These are phyloP conservation scores for Umbelopsis sp. DNA, from an alignment of 192 early-diverging fungal genomes.

Conservation along the genomic window DNA sequence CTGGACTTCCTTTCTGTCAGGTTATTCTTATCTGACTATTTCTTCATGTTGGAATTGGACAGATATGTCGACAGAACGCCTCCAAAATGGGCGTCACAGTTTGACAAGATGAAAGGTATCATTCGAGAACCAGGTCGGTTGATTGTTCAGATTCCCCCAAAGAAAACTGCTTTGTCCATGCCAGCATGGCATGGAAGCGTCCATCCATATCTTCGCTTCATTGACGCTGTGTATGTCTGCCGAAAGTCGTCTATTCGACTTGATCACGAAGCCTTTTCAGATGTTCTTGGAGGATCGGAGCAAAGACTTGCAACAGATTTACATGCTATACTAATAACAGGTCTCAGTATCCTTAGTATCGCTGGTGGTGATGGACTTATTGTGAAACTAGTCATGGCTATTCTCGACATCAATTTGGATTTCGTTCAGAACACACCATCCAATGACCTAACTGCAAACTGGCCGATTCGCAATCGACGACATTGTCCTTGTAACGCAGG, in stretches of 20 bases:
- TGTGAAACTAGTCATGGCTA: not conserved
- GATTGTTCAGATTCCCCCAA: not conserved
- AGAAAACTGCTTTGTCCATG: not conserved
- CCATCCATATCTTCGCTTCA: not conserved
- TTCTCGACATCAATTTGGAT: not conserved
- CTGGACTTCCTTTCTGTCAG: no score
- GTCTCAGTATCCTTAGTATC: not conserved
- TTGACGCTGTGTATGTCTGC: not conserved
- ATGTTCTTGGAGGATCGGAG: not conserved
- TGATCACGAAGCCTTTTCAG: not conserved
- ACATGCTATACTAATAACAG: not conserved
- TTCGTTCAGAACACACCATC: no score
- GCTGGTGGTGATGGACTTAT: not conserved
- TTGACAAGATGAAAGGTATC: not conserved
- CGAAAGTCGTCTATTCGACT: not conserved
- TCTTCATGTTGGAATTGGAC: not conserved
- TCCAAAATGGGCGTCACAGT: not conserved
- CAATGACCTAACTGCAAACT: not conserved
- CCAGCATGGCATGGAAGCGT: not conserved
- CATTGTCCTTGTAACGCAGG: no score
- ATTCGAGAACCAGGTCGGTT: not conserved
- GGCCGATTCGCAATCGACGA: not conserved
- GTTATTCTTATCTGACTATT: not conserved
- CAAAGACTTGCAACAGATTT: not conserved
- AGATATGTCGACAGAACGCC: not conserved